These are phyloP conservation scores for Emmonsia crescens DNA, from an alignment of 2,329 filamentous ascomycete species.

Conservation along the genomic window DNA sequence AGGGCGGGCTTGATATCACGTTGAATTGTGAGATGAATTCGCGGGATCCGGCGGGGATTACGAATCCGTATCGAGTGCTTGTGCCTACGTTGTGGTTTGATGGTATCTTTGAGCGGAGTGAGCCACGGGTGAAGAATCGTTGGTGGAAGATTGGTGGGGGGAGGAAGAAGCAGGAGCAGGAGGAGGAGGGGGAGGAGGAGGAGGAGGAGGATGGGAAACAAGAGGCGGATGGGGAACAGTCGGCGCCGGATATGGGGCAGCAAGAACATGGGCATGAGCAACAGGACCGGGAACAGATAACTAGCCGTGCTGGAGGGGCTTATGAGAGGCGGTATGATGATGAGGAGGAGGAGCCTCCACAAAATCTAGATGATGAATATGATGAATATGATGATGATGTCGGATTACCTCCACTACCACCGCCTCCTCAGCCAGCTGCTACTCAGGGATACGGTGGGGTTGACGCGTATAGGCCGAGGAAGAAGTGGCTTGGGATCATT, in stretches of 20 bases:
- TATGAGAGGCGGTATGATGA: constrained; percentile 1
- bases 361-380: not conserved
- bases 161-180: constrained; percentile 18
- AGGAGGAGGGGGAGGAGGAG: constrained; percentile 13
- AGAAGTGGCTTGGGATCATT: constrained; percentile 16
- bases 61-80: constrained; percentile 73
- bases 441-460: constrained; percentile 21
- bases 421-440: not conserved
- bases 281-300: not conserved
- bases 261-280: not conserved
- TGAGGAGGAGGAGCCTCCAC: not conserved
- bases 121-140: constrained; percentile 26
- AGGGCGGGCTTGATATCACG: constrained; percentile 74
- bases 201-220: constrained; percentile 13
- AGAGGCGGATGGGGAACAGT: not conserved
- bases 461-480: constrained; percentile 22
- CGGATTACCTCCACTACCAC: not conserved
- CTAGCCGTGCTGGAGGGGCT: not conserved
- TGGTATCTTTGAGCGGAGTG: constrained; percentile 29
- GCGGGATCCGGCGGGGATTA: constrained; percentile 77
- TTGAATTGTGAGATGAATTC: constrained; percentile 83
- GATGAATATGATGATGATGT: not conserved
- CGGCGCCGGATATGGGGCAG: not conserved
- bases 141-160: constrained; percentile 20
- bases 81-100: constrained; percentile 61